Evolutionary conservation across 305 asterid species (phyloP).

Genomic region (Salvia sclarea): DNA sequence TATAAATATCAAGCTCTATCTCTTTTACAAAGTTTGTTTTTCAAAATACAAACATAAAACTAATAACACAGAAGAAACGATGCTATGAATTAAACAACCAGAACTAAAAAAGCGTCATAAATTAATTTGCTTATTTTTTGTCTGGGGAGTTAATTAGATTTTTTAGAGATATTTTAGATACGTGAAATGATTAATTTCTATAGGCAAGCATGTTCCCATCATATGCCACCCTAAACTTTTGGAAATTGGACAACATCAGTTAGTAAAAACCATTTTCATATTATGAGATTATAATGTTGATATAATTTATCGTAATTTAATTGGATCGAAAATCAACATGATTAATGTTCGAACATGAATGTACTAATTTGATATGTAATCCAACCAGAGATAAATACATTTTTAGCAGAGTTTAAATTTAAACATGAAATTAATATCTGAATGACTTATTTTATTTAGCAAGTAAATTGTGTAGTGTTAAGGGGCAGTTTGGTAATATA

Average conservation of each 20-base stretch:
- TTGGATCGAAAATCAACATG: background rate
- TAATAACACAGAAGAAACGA: background rate
- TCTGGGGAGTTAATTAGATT: background rate
- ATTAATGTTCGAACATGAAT: too few species aligned
- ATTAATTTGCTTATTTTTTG: background rate
- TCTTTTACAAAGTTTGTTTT: too few species aligned
- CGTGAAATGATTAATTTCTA: background rate
- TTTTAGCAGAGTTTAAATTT: too few species aligned
- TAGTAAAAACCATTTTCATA: too few species aligned
- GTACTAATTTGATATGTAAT: too few species aligned
- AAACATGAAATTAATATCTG: too few species aligned
- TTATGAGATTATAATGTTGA: too few species aligned
- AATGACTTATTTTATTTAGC: background rate
- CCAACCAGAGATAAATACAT: too few species aligned
- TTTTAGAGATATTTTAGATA: background rate
- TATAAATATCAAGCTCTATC: background rate
- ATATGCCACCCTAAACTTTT: too few species aligned
- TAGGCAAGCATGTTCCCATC: slow-evolving; percentile 16
- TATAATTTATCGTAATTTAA: too few species aligned
- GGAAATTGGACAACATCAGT: too few species aligned
- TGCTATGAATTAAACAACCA: background rate
- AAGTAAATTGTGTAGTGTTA: background rate
- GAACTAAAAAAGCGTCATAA: background rate
- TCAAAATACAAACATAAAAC: background rate
- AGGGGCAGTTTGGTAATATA: slow-evolving; percentile 35